Evolutionary conservation across 2,329 filamentous ascomycete genomes (phyloP).

Genomic region (Pyricularia sp.): DNA sequence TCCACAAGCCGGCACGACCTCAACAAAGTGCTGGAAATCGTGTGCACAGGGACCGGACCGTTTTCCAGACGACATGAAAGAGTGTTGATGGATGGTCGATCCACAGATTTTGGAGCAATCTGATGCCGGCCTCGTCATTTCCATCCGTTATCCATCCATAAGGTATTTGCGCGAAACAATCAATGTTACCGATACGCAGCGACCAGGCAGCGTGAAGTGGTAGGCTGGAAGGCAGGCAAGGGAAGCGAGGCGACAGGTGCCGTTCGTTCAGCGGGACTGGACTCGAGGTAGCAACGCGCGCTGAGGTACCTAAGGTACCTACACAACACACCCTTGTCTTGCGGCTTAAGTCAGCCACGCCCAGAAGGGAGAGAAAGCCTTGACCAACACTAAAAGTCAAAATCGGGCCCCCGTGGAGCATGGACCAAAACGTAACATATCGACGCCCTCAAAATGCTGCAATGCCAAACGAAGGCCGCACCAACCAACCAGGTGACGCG

Average conservation of each 20-base stretch:
- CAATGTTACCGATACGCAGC: conserved; percentile 7
- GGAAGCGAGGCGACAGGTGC: background rate
- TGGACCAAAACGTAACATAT: background rate
- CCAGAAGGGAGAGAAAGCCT: conserved; percentile 1
- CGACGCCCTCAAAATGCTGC: conserved; percentile 25
- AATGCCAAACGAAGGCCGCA: conserved; percentile 30
- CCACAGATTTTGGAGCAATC: background rate
- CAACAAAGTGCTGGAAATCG: background rate
- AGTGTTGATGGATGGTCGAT: background rate
- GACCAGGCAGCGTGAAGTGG: background rate
- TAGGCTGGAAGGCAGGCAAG: background rate
- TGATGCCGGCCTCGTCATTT: background rate
- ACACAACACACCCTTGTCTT: background rate
- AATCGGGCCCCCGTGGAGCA: conserved; percentile 1
- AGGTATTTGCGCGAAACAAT: conserved; percentile 11
- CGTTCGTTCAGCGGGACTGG: background rate
- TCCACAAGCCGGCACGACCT: background rate
- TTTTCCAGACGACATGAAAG: background rate
- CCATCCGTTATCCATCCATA: background rate
- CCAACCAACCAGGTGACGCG: conserved; percentile 21
- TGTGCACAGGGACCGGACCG: background rate
- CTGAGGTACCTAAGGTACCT: too few relatives aligned
- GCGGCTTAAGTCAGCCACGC: conserved; percentile 1
- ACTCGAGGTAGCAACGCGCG: background rate
- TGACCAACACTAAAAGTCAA: conserved; percentile 2